phyloP scores from a whole-genome alignment of 192 early-diverging fungal genomes.

The Gryganskiella cystojenkinii region DNA sequence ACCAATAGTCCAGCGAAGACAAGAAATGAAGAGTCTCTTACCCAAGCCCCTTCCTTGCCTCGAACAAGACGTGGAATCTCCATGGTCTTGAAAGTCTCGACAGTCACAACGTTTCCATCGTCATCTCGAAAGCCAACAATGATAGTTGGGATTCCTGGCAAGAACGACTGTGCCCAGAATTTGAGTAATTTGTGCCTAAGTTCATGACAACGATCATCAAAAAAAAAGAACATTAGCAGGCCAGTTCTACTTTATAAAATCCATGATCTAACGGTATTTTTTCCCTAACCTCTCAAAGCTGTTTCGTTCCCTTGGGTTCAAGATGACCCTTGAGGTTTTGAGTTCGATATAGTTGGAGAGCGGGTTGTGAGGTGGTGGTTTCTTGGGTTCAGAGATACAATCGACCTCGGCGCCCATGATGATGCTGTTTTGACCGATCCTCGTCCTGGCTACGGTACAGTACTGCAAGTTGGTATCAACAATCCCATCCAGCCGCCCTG shows the following conservation, averaged over 20 bases:
- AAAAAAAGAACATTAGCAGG: not conserved
- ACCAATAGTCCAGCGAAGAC: not conserved
- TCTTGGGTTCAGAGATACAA: constrained; percentile 71
- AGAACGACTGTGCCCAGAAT: constrained; percentile 94
- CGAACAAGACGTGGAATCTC: constrained; percentile 86
- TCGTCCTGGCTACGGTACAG: constrained; percentile 86
- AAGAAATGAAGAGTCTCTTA: constrained; percentile 22
- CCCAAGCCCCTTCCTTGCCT: constrained; percentile 76
- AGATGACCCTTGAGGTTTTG: constrained; percentile 76
- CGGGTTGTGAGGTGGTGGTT: constrained; percentile 57
- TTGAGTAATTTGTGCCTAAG: constrained; percentile 88
- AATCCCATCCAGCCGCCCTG: constrained; percentile 49
- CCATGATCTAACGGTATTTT: not conserved
- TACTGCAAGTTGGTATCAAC: constrained; percentile 92
- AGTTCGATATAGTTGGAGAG: constrained; percentile 83
- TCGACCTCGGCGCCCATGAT: constrained; percentile 96
- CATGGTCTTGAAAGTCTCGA: constrained; percentile 78
- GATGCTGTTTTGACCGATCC: constrained; percentile 71
- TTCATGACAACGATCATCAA: not conserved
- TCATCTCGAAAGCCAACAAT: constrained; percentile 90
- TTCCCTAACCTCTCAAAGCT: constrained; percentile 70
- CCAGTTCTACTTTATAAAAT: not conserved
- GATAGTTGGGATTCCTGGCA: constrained; percentile 86
- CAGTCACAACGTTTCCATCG: constrained; percentile 62
- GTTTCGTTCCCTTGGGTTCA: constrained; percentile 52